Evolutionary conservation across 2,329 filamentous ascomycete genomes (phyloP).

Genomic region (Apiospora arundinis): DNA sequence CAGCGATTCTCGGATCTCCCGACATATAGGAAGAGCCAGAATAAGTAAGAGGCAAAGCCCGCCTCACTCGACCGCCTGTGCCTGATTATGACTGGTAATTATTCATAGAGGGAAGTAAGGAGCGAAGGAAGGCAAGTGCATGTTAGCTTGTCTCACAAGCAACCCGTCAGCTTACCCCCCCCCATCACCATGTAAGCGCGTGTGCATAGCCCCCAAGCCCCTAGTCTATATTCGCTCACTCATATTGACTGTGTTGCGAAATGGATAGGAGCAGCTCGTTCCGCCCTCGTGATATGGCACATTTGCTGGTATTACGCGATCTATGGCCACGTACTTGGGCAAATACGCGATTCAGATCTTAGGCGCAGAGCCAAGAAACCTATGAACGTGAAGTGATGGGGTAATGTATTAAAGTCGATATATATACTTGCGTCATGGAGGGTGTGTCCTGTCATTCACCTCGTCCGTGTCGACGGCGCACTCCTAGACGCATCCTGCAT

Average conservation of each 20-base stretch:
- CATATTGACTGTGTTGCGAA: background rate
- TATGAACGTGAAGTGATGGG: too few relatives aligned
- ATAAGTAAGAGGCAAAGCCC: too few relatives aligned
- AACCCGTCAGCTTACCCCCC: background rate
- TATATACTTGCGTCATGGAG: too few relatives aligned
- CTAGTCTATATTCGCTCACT: background rate
- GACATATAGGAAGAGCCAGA: too few relatives aligned
- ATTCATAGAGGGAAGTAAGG: background rate
- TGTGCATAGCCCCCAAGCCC: background rate
- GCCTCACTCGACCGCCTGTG: background rate
- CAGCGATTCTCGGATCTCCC: slow-evolving; percentile 43
- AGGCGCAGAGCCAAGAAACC: too few relatives aligned
- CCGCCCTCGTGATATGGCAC: too few relatives aligned
- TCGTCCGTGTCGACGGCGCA: background rate
- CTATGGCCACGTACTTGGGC: too few relatives aligned
- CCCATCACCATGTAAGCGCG: background rate
- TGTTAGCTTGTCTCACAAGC: background rate
- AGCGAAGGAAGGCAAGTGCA: background rate
- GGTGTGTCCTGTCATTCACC: background rate
- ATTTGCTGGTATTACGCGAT: too few relatives aligned
- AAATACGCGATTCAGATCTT: too few relatives aligned
- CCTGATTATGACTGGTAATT: background rate
- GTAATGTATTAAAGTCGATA: too few relatives aligned
- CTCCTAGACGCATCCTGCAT: background rate
- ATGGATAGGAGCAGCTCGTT: too few relatives aligned